Conservation (phyloP, 108 stramenopile species). For the Bacterosira constricta region DNA sequence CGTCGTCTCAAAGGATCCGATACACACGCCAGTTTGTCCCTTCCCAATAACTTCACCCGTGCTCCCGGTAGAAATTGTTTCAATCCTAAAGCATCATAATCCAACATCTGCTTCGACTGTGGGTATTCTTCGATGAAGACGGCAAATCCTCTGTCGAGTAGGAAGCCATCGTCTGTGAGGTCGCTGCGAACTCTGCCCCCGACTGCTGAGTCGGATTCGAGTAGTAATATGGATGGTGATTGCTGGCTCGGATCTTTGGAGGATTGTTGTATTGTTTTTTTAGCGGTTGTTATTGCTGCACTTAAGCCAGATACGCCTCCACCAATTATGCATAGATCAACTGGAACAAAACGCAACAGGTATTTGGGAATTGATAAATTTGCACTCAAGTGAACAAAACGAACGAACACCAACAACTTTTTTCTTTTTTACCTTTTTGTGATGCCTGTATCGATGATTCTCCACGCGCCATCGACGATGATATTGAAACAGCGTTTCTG, state of each 20-base stretch:
- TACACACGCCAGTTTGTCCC: conserved; percentile 51
- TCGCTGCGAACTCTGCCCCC: conserved; percentile 84
- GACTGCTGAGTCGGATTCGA: conserved; percentile 62
- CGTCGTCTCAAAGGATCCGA: conserved; percentile 82
- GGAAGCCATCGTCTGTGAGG: conserved; percentile 68
- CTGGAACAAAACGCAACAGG: neutral
- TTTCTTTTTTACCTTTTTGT: too few species aligned
- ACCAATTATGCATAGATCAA: conserved; percentile 70
- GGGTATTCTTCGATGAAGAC: conserved; percentile 91
- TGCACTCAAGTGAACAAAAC: too few species aligned
- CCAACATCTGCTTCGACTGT: conserved; percentile 56
- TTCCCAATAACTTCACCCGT: conserved; percentile 55
- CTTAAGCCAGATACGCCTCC: conserved; percentile 79
- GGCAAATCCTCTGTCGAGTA: conserved; percentile 86
- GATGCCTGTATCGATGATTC: neutral
- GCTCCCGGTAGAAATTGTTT: conserved; percentile 79
- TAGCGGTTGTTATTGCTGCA: conserved; percentile 65
- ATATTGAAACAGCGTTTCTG: too few species aligned
- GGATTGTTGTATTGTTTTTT: neutral
- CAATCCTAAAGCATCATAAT: conserved; percentile 68
- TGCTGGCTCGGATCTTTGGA: neutral
- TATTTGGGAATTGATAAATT: too few species aligned
- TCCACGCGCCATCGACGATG: neutral
- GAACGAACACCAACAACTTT: too few species aligned
- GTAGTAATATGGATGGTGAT: conserved; percentile 38